Base-by-base conservation (phyloP, 768 basidiomycete species). In the Russula dissimulans region DNA sequence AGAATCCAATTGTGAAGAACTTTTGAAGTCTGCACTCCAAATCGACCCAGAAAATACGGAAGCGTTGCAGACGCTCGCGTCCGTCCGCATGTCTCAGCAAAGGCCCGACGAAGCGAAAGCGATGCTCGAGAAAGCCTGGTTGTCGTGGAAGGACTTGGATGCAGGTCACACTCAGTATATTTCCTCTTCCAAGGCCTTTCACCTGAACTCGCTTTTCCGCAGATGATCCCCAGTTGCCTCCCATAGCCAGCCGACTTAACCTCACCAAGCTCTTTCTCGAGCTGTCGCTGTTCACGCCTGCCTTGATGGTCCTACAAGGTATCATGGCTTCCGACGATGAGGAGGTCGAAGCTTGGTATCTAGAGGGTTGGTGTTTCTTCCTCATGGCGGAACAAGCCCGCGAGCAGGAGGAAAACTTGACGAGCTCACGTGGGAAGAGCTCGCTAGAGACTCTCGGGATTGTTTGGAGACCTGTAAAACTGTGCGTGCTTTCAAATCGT, bases 281-380 rank as follows among this genome's bases (percentile, higher is more conserved):
- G 70, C 76, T 94, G 18, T 72, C 76, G 3, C 74, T 87, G 4
- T 89, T 82, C 69, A 75, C 84, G 0, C 83, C 85, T 29, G 92
- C 92, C 1, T 73, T 95, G 5, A 71, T 85, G 11, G 83, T 94
- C 14, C 72, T 95, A 31, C 83, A 89, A 46, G 89, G 87, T 12
- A 78, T 94, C 10, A 84, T 94, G 72, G 80, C 86, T 10, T 73
- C 84, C 0, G 91, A 95, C 70, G 89, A 93, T 65, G 80, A 90
- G 68, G 87, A 91, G 55, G 85, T 93, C 12, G 92, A 95, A 66
- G 93, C 86, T 1, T 95, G 93, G 86, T 95, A 95, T 69, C 81
- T 95, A 32, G 92, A 95, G 72, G 93, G 92, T 55, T 97, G 92
- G 92, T 87, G 89, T 64, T 92, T 90, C 77, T 91, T 84, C 75